Conservation (phyloP, 768 basidiomycete genomes). For the Lanmaoa rubissima region DNA sequence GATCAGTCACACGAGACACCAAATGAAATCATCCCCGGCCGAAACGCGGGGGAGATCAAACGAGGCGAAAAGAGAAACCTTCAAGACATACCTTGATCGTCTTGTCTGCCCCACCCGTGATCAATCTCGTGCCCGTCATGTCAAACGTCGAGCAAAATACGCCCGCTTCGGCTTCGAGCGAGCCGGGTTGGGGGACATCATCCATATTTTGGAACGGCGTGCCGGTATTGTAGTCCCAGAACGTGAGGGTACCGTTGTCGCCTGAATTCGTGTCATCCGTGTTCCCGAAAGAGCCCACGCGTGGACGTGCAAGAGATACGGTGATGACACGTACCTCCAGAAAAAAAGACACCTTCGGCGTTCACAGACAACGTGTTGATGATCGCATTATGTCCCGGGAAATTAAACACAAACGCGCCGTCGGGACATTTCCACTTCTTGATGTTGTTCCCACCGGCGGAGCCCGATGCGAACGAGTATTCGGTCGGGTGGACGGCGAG, state of each 20-base stretch:
- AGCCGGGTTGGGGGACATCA: constrained; percentile 96
- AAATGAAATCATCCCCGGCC: background rate
- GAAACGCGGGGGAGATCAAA: too few relatives aligned
- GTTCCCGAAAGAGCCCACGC: too few relatives aligned
- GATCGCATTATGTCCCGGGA: constrained; percentile 94
- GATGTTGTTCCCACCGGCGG: constrained; percentile 99
- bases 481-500: constrained; percentile 95
- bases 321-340: constrained; percentile 60
- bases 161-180: constrained; percentile 94
- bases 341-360: constrained; percentile 94
- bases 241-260: constrained; percentile 86
- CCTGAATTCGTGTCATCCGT: constrained; percentile 39
- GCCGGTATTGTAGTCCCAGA: constrained; percentile 96
- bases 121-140: constrained; percentile 88
- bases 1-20: background rate
- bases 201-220: constrained; percentile 93
- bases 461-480: constrained; percentile 93
- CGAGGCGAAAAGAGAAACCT: background rate
- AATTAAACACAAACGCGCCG: constrained; percentile 94
- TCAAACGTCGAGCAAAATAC: constrained; percentile 98
- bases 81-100: constrained; percentile 82
- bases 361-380: constrained; percentile 96
- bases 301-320: background rate
- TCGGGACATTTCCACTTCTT: constrained; percentile 99
- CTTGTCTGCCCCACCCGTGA: constrained; percentile 97